These are phyloP conservation scores for Aspergillus ochraceoroseus DNA, from an alignment of 2,329 filamentous ascomycete genomes.

Conservation along the genomic window DNA sequence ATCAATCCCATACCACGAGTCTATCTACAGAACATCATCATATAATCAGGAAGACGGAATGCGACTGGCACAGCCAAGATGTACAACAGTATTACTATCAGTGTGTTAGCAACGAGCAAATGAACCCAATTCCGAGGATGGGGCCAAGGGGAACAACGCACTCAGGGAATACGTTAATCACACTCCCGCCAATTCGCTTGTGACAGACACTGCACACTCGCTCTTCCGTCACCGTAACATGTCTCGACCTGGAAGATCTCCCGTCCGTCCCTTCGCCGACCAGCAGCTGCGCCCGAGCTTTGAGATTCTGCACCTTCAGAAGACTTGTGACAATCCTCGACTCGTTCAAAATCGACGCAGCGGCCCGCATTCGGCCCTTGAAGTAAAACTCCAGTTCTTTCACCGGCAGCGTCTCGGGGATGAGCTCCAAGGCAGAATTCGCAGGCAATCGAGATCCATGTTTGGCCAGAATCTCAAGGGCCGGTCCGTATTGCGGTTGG, in stretches of 20 bases:
- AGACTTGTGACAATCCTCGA: constrained; percentile 71
- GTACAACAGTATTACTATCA: constrained; percentile 58
- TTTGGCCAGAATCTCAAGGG: constrained; percentile 79
- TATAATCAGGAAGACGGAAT: constrained; percentile 27
- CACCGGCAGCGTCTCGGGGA: constrained; percentile 74
- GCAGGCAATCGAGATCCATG: constrained; percentile 90
- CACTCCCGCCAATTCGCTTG: constrained; percentile 85
- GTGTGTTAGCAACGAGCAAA: constrained; percentile 19
- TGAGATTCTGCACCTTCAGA: constrained; percentile 72
- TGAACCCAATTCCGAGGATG: neutral
- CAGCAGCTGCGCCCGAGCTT: constrained; percentile 65
- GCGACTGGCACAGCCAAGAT: constrained; percentile 68
- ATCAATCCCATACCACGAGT: constrained; percentile 14
- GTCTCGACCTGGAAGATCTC: constrained; percentile 56
- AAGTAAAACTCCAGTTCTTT: constrained; percentile 84
- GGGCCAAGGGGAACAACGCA: constrained; percentile 54
- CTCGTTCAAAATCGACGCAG: constrained; percentile 76
- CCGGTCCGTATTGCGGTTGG: constrained; percentile 67
- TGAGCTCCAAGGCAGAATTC: constrained; percentile 75
- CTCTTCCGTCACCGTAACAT: constrained; percentile 82
- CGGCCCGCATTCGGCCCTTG: constrained; percentile 78
- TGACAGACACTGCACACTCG: constrained; percentile 87
- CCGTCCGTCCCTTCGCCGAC: constrained; percentile 60
- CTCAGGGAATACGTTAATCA: constrained; percentile 83
- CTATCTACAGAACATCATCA: constrained; percentile 21